A percentile compares a stretch with the other conserved stretches of the same genome.
phyloP scores from a whole-genome alignment of 345 rosid species.

The Odontarrhena argentea region DNA sequence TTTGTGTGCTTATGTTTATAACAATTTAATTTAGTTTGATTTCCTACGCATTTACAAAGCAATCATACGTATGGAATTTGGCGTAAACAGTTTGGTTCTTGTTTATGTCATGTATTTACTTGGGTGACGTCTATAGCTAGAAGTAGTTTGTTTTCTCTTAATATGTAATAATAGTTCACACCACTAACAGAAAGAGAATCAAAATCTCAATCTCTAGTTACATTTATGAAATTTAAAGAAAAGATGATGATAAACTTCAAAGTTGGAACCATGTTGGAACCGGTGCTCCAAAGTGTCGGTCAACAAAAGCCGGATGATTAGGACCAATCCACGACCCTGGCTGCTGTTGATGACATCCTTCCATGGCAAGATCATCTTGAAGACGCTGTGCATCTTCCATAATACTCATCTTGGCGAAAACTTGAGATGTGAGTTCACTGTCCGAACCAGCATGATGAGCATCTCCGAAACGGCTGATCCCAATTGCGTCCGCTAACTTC shows the following conservation, averaged over 20 bases:
- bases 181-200: no score
- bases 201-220: background rate
- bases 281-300: background rate
- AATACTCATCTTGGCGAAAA: background rate
- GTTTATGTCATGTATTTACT: no score
- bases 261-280: background rate
- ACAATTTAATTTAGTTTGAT: no score
- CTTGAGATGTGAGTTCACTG: conserved; percentile 25
- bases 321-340: background rate
- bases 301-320: conserved; percentile 9
- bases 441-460: conserved; percentile 40
- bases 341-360: background rate
- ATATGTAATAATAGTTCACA: no score
- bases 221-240: background rate
- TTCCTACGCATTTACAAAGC: no score
- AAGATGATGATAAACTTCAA: background rate
- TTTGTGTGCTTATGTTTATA: no score
- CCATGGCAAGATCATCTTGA: background rate
- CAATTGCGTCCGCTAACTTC: background rate
- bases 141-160: background rate
- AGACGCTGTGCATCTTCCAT: background rate
- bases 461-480: conserved; percentile 10
- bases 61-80: no score
- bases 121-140: no score
- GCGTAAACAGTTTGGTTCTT: no score